phyloP scores from a whole-genome alignment of 2,329 filamentous ascomycete genomes.

The Periconia macrospinosa region DNA sequence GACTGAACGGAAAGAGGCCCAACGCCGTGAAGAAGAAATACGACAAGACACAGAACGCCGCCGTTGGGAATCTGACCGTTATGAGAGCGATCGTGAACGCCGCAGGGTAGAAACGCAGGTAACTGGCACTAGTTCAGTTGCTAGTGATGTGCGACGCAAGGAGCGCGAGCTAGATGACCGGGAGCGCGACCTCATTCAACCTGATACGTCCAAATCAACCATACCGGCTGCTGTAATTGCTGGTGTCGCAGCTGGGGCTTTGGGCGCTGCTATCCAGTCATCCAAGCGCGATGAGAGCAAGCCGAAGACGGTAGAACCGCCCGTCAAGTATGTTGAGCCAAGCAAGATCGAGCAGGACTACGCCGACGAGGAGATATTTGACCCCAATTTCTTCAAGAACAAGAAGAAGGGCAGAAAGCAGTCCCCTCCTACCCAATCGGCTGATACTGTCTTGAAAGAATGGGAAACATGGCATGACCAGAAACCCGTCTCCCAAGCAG shows the following conservation, averaged over 20 bases:
- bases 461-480: constrained; percentile 46
- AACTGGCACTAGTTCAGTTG: constrained; percentile 29
- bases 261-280: constrained; percentile 33
- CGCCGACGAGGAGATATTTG: constrained; percentile 50
- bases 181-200: constrained; percentile 35
- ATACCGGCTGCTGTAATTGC: constrained; percentile 40
- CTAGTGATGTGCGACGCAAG: constrained; percentile 36
- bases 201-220: constrained; percentile 41
- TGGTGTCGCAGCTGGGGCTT: constrained; percentile 35
- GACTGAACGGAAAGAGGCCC: constrained; percentile 19
- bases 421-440: constrained; percentile 28
- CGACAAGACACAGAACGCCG: constrained; percentile 27
- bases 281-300: constrained; percentile 25
- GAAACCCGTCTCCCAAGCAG: constrained; percentile 45
- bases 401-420: constrained; percentile 27
- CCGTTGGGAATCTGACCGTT: constrained; percentile 27
- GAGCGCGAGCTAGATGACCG: constrained; percentile 38
- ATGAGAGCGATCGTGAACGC: constrained; percentile 25
- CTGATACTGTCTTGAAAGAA: constrained; percentile 47
- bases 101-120: constrained; percentile 30
- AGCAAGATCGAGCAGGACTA: constrained; percentile 38
- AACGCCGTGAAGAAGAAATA: constrained; percentile 32
- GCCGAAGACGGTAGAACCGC: constrained; percentile 9
- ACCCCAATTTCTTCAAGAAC: constrained; percentile 49
- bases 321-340: constrained; percentile 29